phyloP scores from a whole-genome alignment of 2,329 filamentous ascomycete species.

The Aspergillus fischeri region DNA sequence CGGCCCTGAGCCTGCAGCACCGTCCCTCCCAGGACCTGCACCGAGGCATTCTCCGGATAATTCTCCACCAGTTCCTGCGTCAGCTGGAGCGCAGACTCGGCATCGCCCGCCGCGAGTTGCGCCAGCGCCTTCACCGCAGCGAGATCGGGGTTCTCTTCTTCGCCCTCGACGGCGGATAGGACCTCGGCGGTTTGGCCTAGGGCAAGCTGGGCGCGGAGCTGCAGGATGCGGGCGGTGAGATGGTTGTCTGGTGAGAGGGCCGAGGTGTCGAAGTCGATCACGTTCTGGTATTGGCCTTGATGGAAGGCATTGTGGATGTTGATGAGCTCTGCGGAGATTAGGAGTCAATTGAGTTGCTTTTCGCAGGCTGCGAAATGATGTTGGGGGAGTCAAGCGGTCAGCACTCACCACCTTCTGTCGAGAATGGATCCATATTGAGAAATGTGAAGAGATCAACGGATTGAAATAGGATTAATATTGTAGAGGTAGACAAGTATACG shows the following conservation, averaged over 20 bases:
- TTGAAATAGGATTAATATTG: background rate
- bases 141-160: conserved; percentile 65
- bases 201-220: conserved; percentile 77
- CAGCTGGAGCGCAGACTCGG: conserved; percentile 58
- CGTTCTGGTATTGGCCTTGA: conserved; percentile 79
- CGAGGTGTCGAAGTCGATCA: conserved; percentile 79
- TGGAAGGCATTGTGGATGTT: conserved; percentile 65
- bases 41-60: conserved; percentile 67
- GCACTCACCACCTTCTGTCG: conserved; percentile 55
- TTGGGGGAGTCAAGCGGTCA: background rate
- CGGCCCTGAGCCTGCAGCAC: conserved; percentile 75
- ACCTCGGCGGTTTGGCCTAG: conserved; percentile 74
- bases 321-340: conserved; percentile 52
- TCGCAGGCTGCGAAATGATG: background rate
- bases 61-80: conserved; percentile 65
- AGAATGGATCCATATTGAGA: conserved; percentile 58
- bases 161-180: conserved; percentile 61
- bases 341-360: conserved; percentile 14
- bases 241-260: conserved; percentile 74
- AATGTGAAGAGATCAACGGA: conserved; percentile 5
- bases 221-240: conserved; percentile 70
- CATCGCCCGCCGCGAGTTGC: conserved; percentile 57
- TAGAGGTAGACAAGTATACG: background rate
- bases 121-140: conserved; percentile 74
- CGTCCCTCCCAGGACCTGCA: conserved; percentile 78